These are phyloP conservation scores for Prunus padus DNA, from an alignment of 306 rosid species.

Conservation along the genomic window DNA sequence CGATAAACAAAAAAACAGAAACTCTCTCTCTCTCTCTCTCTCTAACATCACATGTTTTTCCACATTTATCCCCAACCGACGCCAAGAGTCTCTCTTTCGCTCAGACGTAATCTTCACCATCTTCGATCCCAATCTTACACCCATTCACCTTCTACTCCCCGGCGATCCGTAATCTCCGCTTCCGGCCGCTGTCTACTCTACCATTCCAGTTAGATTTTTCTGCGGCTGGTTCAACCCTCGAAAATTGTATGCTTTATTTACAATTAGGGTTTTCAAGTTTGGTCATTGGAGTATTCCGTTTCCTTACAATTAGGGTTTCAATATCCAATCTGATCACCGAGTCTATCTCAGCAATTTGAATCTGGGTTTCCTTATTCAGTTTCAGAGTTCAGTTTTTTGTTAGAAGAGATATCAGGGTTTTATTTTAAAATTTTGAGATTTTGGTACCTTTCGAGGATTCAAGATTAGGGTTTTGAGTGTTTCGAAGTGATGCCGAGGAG, in stretches of 20 bases:
- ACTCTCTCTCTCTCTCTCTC: conserved; percentile 35
- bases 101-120: conserved; percentile 26
- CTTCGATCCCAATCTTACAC: conserved; percentile 37
- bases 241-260: neutral
- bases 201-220: neutral
- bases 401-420: conserved; percentile 22
- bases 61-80: conserved; percentile 53
- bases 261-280: conserved; percentile 17
- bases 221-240: neutral
- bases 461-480: conserved; percentile 41
- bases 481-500: conserved; percentile 83
- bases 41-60: conserved; percentile 31
- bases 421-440: neutral
- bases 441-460: conserved; percentile 2
- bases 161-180: conserved; percentile 34
- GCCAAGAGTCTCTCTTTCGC: conserved; percentile 16
- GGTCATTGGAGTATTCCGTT: neutral
- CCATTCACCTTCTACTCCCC: conserved; percentile 2
- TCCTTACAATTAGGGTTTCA: conserved; percentile 44
- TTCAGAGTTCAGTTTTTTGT: neutral
- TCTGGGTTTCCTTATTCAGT: conserved; percentile 39
- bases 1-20: conserved; percentile 12
- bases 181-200: conserved; percentile 20
- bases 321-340: conserved; percentile 19
- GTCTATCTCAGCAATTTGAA: conserved; percentile 9